A percentile compares a stretch with the other conserved stretches of the same genome.
Evolutionary conservation across 768 basidiomycete species (phyloP).

Genomic region (Mycena kentingensis): DNA sequence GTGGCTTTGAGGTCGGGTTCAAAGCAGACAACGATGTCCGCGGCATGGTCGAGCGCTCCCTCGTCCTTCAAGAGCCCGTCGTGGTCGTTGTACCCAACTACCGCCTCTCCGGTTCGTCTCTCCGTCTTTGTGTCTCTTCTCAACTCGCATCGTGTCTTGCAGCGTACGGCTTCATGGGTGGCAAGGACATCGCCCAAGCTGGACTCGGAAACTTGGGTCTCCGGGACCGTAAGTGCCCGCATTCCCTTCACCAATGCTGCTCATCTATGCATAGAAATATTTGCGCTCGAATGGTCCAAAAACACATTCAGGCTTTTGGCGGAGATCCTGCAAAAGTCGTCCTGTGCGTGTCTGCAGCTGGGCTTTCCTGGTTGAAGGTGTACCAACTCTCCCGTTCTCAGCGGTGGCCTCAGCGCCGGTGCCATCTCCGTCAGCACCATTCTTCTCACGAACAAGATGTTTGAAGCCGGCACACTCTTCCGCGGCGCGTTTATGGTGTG

Average conservation of each 20-base stretch:
- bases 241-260: background rate
- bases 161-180: constrained; percentile 21
- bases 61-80: background rate
- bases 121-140: background rate
- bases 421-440: background rate
- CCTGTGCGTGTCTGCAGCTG: background rate
- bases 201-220: constrained; percentile 21
- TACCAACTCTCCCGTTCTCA: background rate
- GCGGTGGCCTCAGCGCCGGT: background rate
- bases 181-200: constrained; percentile 7
- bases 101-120: constrained; percentile 7
- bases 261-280: constrained; percentile 4
- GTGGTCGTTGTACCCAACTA: constrained; percentile 7
- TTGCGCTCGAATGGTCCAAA: constrained; percentile 11
- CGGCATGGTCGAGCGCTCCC: background rate
- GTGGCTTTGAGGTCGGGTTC: constrained; percentile 7
- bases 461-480: background rate
- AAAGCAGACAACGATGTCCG: background rate
- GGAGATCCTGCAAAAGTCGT: constrained; percentile 9
- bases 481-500: constrained; percentile 1
- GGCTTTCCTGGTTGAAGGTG: background rate
- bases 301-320: constrained; percentile 8
- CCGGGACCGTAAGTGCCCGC: constrained; percentile 16
- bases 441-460: background rate
- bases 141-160: background rate